Conservation (phyloP, 2,329 filamentous ascomycete genomes). For the Colletotrichum cordylinicola region DNA sequence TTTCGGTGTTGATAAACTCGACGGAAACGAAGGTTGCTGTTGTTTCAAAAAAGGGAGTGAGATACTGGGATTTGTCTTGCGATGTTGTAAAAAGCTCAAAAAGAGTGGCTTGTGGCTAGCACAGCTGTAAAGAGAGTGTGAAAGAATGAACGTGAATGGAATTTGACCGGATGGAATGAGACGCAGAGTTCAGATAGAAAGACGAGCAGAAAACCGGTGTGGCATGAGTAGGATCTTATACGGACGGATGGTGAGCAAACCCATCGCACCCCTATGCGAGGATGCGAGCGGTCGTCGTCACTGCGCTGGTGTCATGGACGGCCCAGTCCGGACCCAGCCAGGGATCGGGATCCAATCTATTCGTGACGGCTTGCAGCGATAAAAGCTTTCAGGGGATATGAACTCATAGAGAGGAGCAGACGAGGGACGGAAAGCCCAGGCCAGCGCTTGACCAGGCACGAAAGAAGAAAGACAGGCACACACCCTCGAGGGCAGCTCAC, state of each 20-base stretch:
- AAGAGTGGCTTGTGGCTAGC: constrained; percentile 25
- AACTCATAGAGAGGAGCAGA: not conserved
- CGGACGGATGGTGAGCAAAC: not conserved
- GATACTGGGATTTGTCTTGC: constrained; percentile 5
- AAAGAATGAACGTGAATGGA: constrained; percentile 22
- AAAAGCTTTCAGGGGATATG: constrained; percentile 6
- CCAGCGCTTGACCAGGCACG: not conserved
- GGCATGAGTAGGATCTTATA: constrained; percentile 18
- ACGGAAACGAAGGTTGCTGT: not conserved
- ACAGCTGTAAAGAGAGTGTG: constrained; percentile 21
- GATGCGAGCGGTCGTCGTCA: not conserved
- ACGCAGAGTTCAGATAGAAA: constrained; percentile 9
- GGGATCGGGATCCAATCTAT: constrained; percentile 11
- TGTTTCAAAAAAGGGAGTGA: not conserved
- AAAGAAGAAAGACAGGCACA: not conserved
- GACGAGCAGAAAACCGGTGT: not conserved
- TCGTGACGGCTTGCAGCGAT: constrained; percentile 8
- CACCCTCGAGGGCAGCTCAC: not conserved
- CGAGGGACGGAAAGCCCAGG: not conserved
- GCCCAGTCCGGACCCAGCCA: constrained; percentile 4
- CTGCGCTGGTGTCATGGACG: constrained; percentile 2
- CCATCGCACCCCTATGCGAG: not conserved
- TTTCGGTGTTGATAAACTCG: not conserved
- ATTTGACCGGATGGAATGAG: constrained; percentile 14
- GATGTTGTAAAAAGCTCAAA: constrained; percentile 14